Evolutionary conservation across 805 yeast species (phyloP).

Genomic region (Wickerhamiella kazuoi): DNA sequence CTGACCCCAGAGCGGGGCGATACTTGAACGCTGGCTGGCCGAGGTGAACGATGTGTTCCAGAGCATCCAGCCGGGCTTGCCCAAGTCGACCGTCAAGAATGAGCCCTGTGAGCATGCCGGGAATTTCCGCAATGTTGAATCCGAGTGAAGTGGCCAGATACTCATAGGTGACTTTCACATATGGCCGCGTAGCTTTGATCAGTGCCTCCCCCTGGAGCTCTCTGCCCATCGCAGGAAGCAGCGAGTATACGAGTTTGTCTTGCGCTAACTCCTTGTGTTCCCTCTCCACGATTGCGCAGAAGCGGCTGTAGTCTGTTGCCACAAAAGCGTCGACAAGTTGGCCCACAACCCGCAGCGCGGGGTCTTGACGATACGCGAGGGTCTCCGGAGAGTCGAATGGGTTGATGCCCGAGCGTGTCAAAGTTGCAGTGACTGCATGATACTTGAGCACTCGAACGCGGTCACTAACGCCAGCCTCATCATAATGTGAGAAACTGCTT

Average conservation of each 20-base stretch:
- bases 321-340: slow-evolving; percentile 22
- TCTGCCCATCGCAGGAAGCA: slow-evolving; percentile 8
- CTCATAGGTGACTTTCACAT: slow-evolving; percentile 15
- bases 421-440: slow-evolving; percentile 40
- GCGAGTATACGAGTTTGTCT: not conserved
- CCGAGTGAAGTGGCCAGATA: slow-evolving; percentile 14
- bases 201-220: slow-evolving; percentile 17
- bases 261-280: not conserved
- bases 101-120: slow-evolving; percentile 13
- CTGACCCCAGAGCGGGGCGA: not conserved
- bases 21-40: not conserved
- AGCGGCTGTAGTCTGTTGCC: slow-evolving; percentile 6
- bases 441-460: slow-evolving; percentile 43
- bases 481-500: slow-evolving; percentile 41
- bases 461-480: slow-evolving; percentile 47
- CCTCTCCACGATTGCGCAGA: slow-evolving; percentile 11
- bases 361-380: slow-evolving; percentile 28
- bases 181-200: slow-evolving; percentile 19
- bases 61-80: slow-evolving; percentile 17
- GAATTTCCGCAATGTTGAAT: slow-evolving; percentile 10
- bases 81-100: slow-evolving; percentile 17
- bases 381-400: slow-evolving; percentile 64
- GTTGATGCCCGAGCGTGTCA: slow-evolving; percentile 41
- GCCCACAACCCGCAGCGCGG: slow-evolving; percentile 18
- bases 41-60: slow-evolving; percentile 1